Percentiles rank a stretch among this genome's conserved stretches.
Conservation (phyloP, 1,139 yeast species). For the Candida sanyaensis region DNA sequence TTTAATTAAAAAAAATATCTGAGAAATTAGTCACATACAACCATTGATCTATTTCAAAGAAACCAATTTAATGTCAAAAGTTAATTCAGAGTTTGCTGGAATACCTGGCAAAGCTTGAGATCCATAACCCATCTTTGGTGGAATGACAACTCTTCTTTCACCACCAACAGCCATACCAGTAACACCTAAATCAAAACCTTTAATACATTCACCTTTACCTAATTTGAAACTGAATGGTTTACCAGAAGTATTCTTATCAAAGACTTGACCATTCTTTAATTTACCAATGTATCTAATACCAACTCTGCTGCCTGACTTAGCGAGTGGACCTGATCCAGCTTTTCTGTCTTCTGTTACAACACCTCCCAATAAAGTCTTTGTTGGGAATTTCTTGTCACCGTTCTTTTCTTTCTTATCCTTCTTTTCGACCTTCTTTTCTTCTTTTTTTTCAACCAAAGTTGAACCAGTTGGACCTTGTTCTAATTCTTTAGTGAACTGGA, state of each 20-base stretch:
- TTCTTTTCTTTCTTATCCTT: constrained; percentile 28
- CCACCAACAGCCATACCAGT: constrained; percentile 99
- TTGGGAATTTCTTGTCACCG: constrained; percentile 49
- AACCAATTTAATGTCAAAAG: constrained; percentile 93
- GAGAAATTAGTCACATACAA: neutral
- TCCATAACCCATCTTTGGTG: constrained; percentile 96
- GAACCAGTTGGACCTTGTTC: constrained; percentile 90
- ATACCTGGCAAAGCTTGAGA: constrained; percentile 93
- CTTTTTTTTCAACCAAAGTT: constrained; percentile 34
- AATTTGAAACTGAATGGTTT: constrained; percentile 90
- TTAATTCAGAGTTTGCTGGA: constrained; percentile 94
- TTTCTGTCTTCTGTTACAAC: constrained; percentile 91
- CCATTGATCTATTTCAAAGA: constrained; percentile 63
- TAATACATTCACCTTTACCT: constrained; percentile 98
- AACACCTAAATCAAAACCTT: constrained; percentile 98
- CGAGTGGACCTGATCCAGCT: constrained; percentile 82
- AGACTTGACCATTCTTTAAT: constrained; percentile 92
- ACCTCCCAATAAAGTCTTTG: constrained; percentile 89
- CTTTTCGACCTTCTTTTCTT: constrained; percentile 23
- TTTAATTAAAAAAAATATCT: neutral
- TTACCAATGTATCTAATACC: constrained; percentile 98
- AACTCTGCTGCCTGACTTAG: constrained; percentile 87
- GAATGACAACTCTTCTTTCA: constrained; percentile 96
- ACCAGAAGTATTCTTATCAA: constrained; percentile 96
- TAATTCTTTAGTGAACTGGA: constrained; percentile 83